Evolutionary conservation across 768 basidiomycete genomes (phyloP).

Genomic region (Cystobasidium ongulense): DNA sequence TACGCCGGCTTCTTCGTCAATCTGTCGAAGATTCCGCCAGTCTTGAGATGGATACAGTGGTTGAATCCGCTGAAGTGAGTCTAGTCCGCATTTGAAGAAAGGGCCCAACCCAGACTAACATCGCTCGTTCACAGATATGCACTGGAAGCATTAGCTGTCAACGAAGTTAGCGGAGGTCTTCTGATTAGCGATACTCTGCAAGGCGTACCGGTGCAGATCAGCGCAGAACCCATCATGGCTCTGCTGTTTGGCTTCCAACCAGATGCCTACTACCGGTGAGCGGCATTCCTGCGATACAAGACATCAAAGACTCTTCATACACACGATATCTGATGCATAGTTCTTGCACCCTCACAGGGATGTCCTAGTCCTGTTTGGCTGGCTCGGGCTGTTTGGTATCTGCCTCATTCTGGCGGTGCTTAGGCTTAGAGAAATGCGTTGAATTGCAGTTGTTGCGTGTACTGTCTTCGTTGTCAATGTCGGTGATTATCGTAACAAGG

Average conservation of each 20-base stretch:
- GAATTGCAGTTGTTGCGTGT: too few species aligned
- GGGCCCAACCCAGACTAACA: too few species aligned
- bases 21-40: conserved; percentile 64
- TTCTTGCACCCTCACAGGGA: too few species aligned
- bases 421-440: conserved; percentile 15
- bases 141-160: conserved; percentile 67
- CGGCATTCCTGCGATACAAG: background rate
- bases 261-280: conserved; percentile 68
- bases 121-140: conserved; percentile 41
- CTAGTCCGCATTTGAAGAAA: background rate
- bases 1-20: conserved; percentile 43
- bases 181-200: conserved; percentile 69
- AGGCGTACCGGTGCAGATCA: conserved; percentile 73
- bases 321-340: background rate
- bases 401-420: conserved; percentile 62
- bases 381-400: conserved; percentile 68
- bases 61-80: conserved; percentile 62
- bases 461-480: too few species aligned
- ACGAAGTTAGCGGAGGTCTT: conserved; percentile 82
- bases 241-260: conserved; percentile 78
- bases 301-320: background rate
- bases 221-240: conserved; percentile 77
- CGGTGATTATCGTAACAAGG: too few species aligned
- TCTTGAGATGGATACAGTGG: conserved; percentile 90
- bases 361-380: conserved; percentile 76